Base-by-base conservation (phyloP, 768 basidiomycete species). In the Suillus decipiens region DNA sequence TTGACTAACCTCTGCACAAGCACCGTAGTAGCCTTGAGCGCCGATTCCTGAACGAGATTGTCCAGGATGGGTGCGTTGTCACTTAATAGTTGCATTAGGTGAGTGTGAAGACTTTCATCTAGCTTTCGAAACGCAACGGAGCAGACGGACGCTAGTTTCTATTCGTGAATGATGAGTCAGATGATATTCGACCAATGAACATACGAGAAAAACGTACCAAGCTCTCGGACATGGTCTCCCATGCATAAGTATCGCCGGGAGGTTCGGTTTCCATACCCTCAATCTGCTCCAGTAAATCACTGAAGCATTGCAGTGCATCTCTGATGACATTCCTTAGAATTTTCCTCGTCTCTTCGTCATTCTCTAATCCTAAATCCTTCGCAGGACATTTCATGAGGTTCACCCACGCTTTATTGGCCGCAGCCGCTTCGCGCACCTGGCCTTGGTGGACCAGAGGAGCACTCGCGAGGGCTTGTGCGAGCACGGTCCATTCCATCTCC, bases 141-240 rank as follows among this genome's bases (percentile, higher is more conserved):
- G 69, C 93, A 94, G 37, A 95, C 79, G 4, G 92, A 87, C 3
- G 91, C 89, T 22, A 95, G 78, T 92, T 95, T 95, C 93, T 95
- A 68, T 0, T n/a, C 53, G 15, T 33, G 3, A 8, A 45, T 22
- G 7, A 57, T 6, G 41, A 17, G 5, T 61, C 10, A 51, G 59
- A 63, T 19, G 34, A 22, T 28, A 57, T 54, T 7, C 42, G 61
- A 45, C 51, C n/a, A 39, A 17, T 43, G n/a, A 14, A 14, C 37
- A 53, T 24, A 5, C 22, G 28, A 28, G 12, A 60, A 61, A 31
- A 57, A 24, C 45, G 75, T 85, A 93, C 93, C 82, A 95, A 74
- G 67, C 90, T 90, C 72, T 95, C 93, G 11, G 93, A 92, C 88
- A 95, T 89, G 0, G 93, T 95, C 71, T 95, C 93, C 89, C 89